Conservation (phyloP, 495 filamentous ascomycete species). For the Xylaria flabelliformis region DNA sequence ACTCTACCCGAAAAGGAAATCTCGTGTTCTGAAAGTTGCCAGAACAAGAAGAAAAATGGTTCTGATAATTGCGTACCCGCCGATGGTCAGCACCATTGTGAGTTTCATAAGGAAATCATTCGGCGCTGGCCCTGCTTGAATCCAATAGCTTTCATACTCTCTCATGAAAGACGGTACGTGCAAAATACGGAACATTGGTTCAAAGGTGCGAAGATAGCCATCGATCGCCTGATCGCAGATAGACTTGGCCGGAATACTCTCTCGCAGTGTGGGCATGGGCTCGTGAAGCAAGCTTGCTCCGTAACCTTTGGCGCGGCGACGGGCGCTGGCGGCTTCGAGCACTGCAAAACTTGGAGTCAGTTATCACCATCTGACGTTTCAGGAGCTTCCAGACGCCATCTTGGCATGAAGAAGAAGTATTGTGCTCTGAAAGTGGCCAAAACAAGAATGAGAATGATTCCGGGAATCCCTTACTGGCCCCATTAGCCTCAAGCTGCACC, state of each 20-base stretch:
- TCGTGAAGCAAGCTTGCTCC: conserved; percentile 5
- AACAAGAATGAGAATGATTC: no score
- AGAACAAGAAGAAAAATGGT: no score
- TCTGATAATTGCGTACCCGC: neutral
- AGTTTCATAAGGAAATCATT: conserved; percentile 24
- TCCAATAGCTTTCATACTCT: conserved; percentile 21
- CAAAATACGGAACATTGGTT: conserved; percentile 24
- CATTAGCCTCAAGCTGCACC: neutral
- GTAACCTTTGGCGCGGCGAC: conserved; percentile 19
- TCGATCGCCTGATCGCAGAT: conserved; percentile 23
- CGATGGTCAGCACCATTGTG: conserved; percentile 16
- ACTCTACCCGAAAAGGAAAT: no score
- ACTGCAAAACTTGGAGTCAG: neutral
- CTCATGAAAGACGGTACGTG: conserved; percentile 17
- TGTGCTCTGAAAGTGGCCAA: no score
- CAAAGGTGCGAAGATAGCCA: conserved; percentile 24
- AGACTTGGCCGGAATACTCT: conserved; percentile 5
- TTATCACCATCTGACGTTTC: no score
- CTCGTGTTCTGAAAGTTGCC: no score
- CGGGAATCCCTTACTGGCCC: neutral
- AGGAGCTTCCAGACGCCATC: no score
- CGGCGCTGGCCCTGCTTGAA: neutral
- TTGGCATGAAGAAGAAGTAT: no score
- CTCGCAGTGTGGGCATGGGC: conserved; percentile 15
- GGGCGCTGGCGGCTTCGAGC: conserved; percentile 20